These are phyloP conservation scores for Podospora tetraspora DNA, from an alignment of 495 filamentous ascomycete genomes.

Conservation along the genomic window DNA sequence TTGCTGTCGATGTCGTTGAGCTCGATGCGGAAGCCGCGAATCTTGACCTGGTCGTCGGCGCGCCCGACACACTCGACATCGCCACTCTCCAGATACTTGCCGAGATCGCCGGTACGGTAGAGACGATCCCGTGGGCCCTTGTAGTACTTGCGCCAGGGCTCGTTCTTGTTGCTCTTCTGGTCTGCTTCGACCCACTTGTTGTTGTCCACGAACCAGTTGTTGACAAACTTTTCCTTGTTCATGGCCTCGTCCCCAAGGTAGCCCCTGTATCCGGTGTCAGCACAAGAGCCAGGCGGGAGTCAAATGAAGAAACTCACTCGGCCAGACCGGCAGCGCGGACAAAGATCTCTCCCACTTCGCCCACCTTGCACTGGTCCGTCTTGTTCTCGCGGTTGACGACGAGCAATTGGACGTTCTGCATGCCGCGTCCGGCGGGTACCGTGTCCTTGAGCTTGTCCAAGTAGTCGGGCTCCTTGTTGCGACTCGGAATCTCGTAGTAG, in stretches of 20 bases:
- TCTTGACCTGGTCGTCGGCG: slow-evolving; percentile 89
- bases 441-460: slow-evolving; percentile 70
- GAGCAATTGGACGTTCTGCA: slow-evolving; percentile 88
- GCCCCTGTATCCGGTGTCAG: slow-evolving; percentile 35
- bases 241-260: slow-evolving; percentile 69
- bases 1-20: slow-evolving; percentile 90
- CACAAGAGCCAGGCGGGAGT: neutral
- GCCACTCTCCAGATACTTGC: slow-evolving; percentile 67
- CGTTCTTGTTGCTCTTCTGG: slow-evolving; percentile 46
- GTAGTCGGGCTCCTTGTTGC: slow-evolving; percentile 58
- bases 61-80: slow-evolving; percentile 72
- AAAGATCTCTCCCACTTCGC: slow-evolving; percentile 83
- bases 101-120: slow-evolving; percentile 80
- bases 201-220: slow-evolving; percentile 83
- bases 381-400: slow-evolving; percentile 78
- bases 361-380: slow-evolving; percentile 67
- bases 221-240: slow-evolving; percentile 75
- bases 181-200: slow-evolving; percentile 65
- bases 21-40: slow-evolving; percentile 92
- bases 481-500: slow-evolving; percentile 78
- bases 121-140: slow-evolving; percentile 80
- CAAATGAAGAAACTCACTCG: slow-evolving; percentile 41
- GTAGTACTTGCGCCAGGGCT: slow-evolving; percentile 75
- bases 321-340: slow-evolving; percentile 85
- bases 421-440: slow-evolving; percentile 82